Base-by-base conservation (phyloP, 768 basidiomycete species). In the Hygrophorus pudorinus region DNA sequence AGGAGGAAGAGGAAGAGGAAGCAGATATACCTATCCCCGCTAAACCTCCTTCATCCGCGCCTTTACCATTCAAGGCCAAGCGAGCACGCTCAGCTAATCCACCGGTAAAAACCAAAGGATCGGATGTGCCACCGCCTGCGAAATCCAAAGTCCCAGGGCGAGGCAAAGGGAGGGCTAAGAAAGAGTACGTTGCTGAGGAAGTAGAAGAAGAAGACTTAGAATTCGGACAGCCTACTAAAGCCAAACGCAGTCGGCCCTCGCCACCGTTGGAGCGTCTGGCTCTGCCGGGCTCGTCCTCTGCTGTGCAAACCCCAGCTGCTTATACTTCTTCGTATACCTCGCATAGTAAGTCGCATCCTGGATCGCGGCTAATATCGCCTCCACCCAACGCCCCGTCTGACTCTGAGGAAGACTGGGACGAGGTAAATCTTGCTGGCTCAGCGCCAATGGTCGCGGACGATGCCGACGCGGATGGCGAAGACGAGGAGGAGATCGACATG, bases 401-500 rank as follows among this genome's bases (percentile, higher is more conserved):
- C 41, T 59, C 63, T 5, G 78, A 77, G 32, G 68, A 65, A 14
- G 74, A 72, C 13, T 80, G 76, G 78, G 75, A 78, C 45, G 60
- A 65, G 35, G 68, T 76, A 0, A 56, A 59, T 2, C 48, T 53
- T 14, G 11, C 48, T n/a, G 14, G 42, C 12, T 46, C 17, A 16
- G 36, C 49, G 28, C 21, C 33, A 31, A 17, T 39, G 31, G 49
- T 49, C 13, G 49, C 50, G 17, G 48, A 53, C 1, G 54, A 58
- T 41, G 59, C 62, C 4, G 59, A 62, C n/a, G 53, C 52, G 1
- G 61, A 56, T 9, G 54, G 48, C 6, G 40, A 41, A n/a, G 51
- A 51, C 12, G 29, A 51, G 44, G 51, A 53, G 61, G 48, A 72
- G 44, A 62, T 66, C 7, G 70, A 69, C 38, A 47, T 63, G 50